Evolutionary conservation across 73 alveolate genomes (phyloP), one percentile per base, ranked within the genome.

Genomic region (Diophrys sp.): DNA sequence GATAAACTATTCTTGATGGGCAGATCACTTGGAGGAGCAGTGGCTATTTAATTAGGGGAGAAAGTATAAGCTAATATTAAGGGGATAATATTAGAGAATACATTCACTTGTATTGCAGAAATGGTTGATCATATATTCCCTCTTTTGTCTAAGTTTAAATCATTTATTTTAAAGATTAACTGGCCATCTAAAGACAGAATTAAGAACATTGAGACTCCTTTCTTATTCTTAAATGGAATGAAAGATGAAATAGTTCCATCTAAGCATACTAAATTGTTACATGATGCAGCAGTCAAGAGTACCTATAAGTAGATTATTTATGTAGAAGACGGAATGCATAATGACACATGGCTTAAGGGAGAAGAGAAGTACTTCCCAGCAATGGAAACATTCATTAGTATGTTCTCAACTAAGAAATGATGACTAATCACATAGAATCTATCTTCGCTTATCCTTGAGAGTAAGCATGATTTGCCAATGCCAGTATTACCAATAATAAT

Each of bases 21-120:
- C 0, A 91, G 97, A 74, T 84, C 96, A 28, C 79, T 95, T 54
- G 99, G 99, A 0, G 99, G 99, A 44, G 98, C 98, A 31, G 97
- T 95, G 0, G 95, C 98, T 0, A 87, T 87, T 29, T 33, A 81
- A 68, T 79, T 88, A 0, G 95, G 91, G 23, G 26, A 74, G 30
- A 71, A 81, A 31, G 31, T 55, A 28, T 26, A 28, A 31, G 79
- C 29, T 11, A 66, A 77, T 1, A 77, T 77, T 67, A 23, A 27
- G 67, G 85, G 85, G 1, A 29, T 77, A 0, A 77, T 77, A 2
- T n/a, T 77, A 1, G 85, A 77, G 33, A 77, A 77, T 26, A 77
- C 85, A 30, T 77, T 77, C 55, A 77, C 77, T 11, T 28, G 77
- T 26, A 77, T 77, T 23, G 26, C 85, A 31, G 85, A 57, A 0